Evolutionary conservation across 345 rosid species (phyloP), one percentile per base, ranked within the genome.

Genomic region (Hibiscus tridactylites): DNA sequence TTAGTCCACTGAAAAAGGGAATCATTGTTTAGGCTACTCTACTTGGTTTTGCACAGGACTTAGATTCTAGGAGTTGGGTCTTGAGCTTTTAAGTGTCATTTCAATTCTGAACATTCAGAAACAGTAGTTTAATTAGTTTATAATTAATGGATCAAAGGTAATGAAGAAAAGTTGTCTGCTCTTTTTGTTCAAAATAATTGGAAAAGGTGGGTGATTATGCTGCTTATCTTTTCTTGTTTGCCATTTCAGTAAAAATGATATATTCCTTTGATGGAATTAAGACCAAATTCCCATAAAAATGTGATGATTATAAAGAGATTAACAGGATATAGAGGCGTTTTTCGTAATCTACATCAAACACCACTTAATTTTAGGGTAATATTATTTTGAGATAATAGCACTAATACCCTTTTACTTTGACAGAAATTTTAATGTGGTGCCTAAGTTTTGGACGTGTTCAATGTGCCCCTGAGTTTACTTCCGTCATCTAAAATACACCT

Each of bases 111-210:
- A 26, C 65, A 61, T 46, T 71, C 56, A 71, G n/a, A 42, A 65
- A 26, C 59, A 60, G 24, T 26, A 8, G 28, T 60, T 47, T 72
- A 72, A 9, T 29, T 61, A 72, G 19, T 28, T 61, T 60, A 61
- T 50, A 72, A 71, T 44, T 72, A 29, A 28, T 58, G 37, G 24
- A 46, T 37, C 16, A 29, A 44, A 72, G 17, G 11, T 50, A 33
- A 24, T 17, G 47, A 28, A 47, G 6, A 77, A 80, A 85, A 78
- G 83, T 75, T 33, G 70, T 65, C 9, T 71, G 77, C 78, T 77
- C 74, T 81, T 62, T 44, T 44, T 63, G 52, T 60, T 61, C 70
- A 71, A 71, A 71, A 60, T 52, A 64, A 76, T 77, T 49, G 68
- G 63, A 66, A 47, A 49, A 2, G 33, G 60, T 9, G 4, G 67